phyloP scores from a whole-genome alignment of 768 basidiomycete species.

The Lactarius evosmus region DNA sequence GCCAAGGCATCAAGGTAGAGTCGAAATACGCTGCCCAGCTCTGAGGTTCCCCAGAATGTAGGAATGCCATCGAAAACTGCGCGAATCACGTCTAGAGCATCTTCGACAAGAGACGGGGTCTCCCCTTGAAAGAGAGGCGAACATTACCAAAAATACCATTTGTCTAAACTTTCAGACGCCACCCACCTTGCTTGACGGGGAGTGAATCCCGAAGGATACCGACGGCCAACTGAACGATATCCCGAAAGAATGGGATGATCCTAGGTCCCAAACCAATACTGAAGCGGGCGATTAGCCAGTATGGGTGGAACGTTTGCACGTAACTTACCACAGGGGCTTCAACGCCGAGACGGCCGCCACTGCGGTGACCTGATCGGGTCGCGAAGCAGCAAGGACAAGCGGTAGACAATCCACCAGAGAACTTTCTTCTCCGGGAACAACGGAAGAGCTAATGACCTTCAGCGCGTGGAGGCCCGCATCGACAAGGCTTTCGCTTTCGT shows the following conservation, averaged over 20 bases:
- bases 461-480: constrained; percentile 58
- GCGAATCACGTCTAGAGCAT: constrained; percentile 52
- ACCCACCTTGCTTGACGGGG: constrained; percentile 28
- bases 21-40: constrained; percentile 53
- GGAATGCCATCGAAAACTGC: constrained; percentile 74
- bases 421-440: constrained; percentile 63
- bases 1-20: constrained; percentile 51
- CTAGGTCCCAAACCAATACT: constrained; percentile 82
- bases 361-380: constrained; percentile 38
- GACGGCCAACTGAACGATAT: constrained; percentile 60
- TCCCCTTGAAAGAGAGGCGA: constrained; percentile 28
- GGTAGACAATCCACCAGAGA: constrained; percentile 59
- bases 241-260: constrained; percentile 79
- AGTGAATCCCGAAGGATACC: constrained; percentile 44
- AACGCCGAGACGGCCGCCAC: constrained; percentile 52
- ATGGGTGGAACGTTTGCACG: constrained; percentile 19
- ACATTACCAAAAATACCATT: neutral
- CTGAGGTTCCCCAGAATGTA: constrained; percentile 70
- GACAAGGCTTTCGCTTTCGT: constrained; percentile 39
- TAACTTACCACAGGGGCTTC: constrained; percentile 57
- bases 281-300: constrained; percentile 4
- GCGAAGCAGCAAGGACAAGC: constrained; percentile 48
- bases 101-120: constrained; percentile 35
- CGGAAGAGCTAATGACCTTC: constrained; percentile 53
- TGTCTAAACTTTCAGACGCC: neutral